Percentiles rank a stretch among this genome's conserved stretches.
Conservation (phyloP, 2,329 filamentous ascomycete genomes). For the Verticillium alfalfae region DNA sequence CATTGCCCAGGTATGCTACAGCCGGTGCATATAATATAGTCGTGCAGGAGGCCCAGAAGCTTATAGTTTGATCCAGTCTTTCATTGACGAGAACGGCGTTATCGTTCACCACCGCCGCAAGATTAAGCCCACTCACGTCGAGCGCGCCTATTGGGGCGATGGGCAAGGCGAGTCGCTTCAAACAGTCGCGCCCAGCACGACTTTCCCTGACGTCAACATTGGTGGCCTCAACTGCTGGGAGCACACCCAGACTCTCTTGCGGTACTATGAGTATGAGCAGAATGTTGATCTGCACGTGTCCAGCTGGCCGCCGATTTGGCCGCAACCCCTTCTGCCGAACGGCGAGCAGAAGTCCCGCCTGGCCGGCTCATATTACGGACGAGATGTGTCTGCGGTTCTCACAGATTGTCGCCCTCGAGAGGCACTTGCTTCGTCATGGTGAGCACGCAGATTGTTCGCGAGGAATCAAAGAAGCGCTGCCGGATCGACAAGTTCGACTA, state of each 20-base stretch:
- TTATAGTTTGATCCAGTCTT: slow-evolving; percentile 17
- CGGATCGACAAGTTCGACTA: slow-evolving; percentile 11
- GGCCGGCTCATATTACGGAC: slow-evolving; percentile 27
- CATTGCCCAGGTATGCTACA: slow-evolving; percentile 29
- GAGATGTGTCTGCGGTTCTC: slow-evolving; percentile 27
- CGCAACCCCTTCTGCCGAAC: slow-evolving; percentile 7
- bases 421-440: slow-evolving; percentile 36
- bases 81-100: slow-evolving; percentile 42
- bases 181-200: slow-evolving; percentile 34
- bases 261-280: slow-evolving; percentile 18
- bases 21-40: no score
- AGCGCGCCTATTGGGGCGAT: slow-evolving; percentile 46
- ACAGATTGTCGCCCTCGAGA: slow-evolving; percentile 37
- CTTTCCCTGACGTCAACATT: slow-evolving; percentile 39
- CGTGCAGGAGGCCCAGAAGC: not conserved
- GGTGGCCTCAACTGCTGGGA: slow-evolving; percentile 54
- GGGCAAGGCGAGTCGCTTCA: slow-evolving; percentile 51
- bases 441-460: slow-evolving; percentile 31
- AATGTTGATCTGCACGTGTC: slow-evolving; percentile 22
- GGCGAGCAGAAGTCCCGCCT: slow-evolving; percentile 25
- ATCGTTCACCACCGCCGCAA: slow-evolving; percentile 42
- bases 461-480: slow-evolving; percentile 23
- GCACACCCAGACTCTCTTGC: slow-evolving; percentile 23
- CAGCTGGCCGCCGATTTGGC: slow-evolving; percentile 23
- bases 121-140: slow-evolving; percentile 45